Evolutionary conservation across 129 eudicot species (phyloP), one percentile per base, ranked within the genome.

Genomic region (Chrysanthemum seticuspe): DNA sequence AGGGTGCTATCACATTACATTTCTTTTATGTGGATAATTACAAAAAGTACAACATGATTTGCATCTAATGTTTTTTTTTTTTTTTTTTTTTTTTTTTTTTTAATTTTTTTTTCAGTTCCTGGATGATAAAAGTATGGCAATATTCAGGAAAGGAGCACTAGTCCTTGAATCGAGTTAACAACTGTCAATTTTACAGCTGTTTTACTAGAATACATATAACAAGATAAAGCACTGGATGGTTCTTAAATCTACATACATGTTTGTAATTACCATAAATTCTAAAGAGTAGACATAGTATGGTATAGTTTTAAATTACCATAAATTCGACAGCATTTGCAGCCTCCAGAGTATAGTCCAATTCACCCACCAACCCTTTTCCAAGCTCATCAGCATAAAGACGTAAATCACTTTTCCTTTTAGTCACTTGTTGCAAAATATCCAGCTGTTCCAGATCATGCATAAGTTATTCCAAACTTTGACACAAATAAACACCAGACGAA

Each of bases 321-420:
- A 95, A 91, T 59, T 86, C 87, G 31, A 59, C 70, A 67, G 99
- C 96, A 86, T 91, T 95, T 73, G 87, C 91, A 67, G 99, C 99
- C 81, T 95, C 99, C 77, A 85, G 81, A 36, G 82, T 90, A 82
- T 95, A 95, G 76, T 95, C 96, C 79, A 95, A 83, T 85, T 95
- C 99, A 66, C 99, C 99, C 54, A 91, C 89, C 44, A 95, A 82
- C 50, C 97, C 99, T 87, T 85, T 90, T 61, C 99, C 99, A 16
- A 95, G 88, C 77, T 95, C 99, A 85, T 95, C 99, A 76, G 97
- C 99, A 88, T 95, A 95, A 51, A 86, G 82, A 29, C 90, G 86
- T 74, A 85, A 86, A 76, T 95, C 96, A 78, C 78, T 88, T 88
- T 91, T 87, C 77, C 97, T 95, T 86, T 87, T 95, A 50, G 91